phyloP scores from a whole-genome alignment of 139 green algal species.

The Tetraselmis chui region DNA sequence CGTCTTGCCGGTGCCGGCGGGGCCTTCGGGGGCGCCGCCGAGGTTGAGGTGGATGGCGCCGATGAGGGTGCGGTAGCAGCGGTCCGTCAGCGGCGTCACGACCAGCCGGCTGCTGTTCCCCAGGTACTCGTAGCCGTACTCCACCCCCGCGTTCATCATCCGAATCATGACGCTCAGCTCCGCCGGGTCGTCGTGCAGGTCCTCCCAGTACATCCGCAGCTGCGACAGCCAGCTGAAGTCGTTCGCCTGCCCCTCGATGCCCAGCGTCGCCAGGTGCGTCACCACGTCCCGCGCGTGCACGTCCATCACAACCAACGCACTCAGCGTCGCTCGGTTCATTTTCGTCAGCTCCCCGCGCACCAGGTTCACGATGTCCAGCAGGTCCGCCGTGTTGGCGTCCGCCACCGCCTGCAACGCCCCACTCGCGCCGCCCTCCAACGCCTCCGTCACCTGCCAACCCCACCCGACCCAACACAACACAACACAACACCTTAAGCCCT shows the following conservation, averaged over 20 bases:
- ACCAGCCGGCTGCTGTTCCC: slow-evolving; percentile 59
- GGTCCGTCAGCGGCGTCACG: slow-evolving; percentile 67
- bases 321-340: slow-evolving; percentile 56
- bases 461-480: too few species aligned
- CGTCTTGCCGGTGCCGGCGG: slow-evolving; percentile 64
- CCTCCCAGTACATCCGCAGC: slow-evolving; percentile 72
- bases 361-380: slow-evolving; percentile 40
- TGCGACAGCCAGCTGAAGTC: slow-evolving; percentile 68
- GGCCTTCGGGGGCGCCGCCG: slow-evolving; percentile 62
- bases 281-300: slow-evolving; percentile 69
- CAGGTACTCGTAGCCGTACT: slow-evolving; percentile 80
- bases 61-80: slow-evolving; percentile 74
- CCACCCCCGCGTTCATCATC: slow-evolving; percentile 68
- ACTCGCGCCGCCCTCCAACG: slow-evolving; percentile 11
- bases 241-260: slow-evolving; percentile 45
- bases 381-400: slow-evolving; percentile 31
- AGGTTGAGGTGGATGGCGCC: slow-evolving; percentile 67
- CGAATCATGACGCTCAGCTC: slow-evolving; percentile 49
- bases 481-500: too few species aligned
- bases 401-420: slow-evolving; percentile 17
- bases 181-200: slow-evolving; percentile 28
- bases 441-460: slow-evolving; percentile 20
- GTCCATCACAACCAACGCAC: slow-evolving; percentile 72
- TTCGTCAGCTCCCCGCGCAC: slow-evolving; percentile 49
- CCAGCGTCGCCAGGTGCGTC: slow-evolving; percentile 29